A percentile compares a stretch with the other conserved stretches of the same genome.
Evolutionary conservation across 2,329 filamentous ascomycete species (phyloP).

Genomic region (Penicillium oxalicum): DNA sequence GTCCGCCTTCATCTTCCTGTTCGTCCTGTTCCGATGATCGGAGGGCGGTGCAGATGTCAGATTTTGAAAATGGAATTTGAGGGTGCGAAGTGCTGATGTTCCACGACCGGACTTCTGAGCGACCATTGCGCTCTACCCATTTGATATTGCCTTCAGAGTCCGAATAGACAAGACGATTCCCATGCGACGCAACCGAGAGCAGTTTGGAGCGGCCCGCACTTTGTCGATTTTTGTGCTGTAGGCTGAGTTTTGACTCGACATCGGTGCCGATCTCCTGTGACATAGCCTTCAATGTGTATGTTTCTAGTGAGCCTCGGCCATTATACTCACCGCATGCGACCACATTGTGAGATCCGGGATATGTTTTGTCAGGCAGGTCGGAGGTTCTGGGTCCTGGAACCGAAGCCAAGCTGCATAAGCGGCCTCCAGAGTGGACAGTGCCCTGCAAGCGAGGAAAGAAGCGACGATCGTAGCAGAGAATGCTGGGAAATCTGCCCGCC

Average conservation of each 20-base stretch:
- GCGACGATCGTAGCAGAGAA: conserved; percentile 82
- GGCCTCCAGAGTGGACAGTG: conserved; percentile 77
- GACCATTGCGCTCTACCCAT: conserved; percentile 84
- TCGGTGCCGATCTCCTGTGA: conserved; percentile 24
- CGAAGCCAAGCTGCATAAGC: conserved; percentile 66
- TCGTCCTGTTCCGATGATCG: conserved; percentile 13
- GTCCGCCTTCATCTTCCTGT: conserved; percentile 47
- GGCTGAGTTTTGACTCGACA: conserved; percentile 22
- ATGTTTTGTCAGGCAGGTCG: conserved; percentile 28
- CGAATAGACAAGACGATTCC: conserved; percentile 72
- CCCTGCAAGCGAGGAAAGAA: conserved; percentile 72
- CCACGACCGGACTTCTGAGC: conserved; percentile 48
- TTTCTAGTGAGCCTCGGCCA: conserved; percentile 78
- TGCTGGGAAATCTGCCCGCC: conserved; percentile 79
- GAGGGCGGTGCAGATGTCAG: conserved; percentile 7
- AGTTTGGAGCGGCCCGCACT: conserved; percentile 75
- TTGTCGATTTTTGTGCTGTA: conserved; percentile 68
- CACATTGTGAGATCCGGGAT: conserved; percentile 57
- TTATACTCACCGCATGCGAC: conserved; percentile 87
- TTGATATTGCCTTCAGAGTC: conserved; percentile 79
- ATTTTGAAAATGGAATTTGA: conserved; percentile 11
- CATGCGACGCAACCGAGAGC: conserved; percentile 73
- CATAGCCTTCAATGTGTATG: conserved; percentile 53
- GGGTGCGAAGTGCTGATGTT: conserved; percentile 49
- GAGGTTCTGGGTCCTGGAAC: conserved; percentile 53